Evolutionary conservation across 805 yeast genomes (phyloP), one percentile per base, ranked within the genome.

Genomic region (Starmera amethionina): DNA sequence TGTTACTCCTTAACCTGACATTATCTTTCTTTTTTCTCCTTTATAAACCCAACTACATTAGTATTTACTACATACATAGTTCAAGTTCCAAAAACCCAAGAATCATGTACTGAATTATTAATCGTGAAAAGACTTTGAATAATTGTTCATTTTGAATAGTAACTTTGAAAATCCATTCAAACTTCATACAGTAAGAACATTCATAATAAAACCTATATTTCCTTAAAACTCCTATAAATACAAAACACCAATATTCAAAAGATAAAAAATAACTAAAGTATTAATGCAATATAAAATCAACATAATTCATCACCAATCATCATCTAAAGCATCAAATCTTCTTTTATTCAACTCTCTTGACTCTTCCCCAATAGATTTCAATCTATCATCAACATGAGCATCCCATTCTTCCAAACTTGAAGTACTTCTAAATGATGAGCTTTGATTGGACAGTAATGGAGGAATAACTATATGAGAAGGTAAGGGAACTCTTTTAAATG

Each of bases 361-460:
- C 46, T 49, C 51, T 40, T 48, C 47, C 30, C 60, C 66, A 34
- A 64, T 63, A 34, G 46, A 50, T 36, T 58, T 47, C 35, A 64
- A 47, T 47, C 67, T 55, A 35, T 49, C 50, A 31, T 64, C 67
- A 42, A 64, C 51, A 42, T 54, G 52, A 38, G 49, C 52, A 42
- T 64, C 68, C 69, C 69, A 64, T 51, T 60, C 61, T 40, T 62
- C 67, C 16, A 64, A 42, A 36, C 62, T 59, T 13, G 68, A 63
- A 3, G 60, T 58, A 31, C 58, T 57, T 33, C 35, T 16, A 16
- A 60, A 47, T 10, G 65, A 50, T 2, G 60, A 50, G n/a, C 62
- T 49, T 18, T 54, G 47, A 43, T 60, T 59, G 29, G 59, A 55
- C 38, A 63, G 44, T 56, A 64, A 50, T 25, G 65, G 65, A 31